Base-by-base conservation (phyloP, 2,329 filamentous ascomycete species). In the Trichoderma oligosporum region DNA sequence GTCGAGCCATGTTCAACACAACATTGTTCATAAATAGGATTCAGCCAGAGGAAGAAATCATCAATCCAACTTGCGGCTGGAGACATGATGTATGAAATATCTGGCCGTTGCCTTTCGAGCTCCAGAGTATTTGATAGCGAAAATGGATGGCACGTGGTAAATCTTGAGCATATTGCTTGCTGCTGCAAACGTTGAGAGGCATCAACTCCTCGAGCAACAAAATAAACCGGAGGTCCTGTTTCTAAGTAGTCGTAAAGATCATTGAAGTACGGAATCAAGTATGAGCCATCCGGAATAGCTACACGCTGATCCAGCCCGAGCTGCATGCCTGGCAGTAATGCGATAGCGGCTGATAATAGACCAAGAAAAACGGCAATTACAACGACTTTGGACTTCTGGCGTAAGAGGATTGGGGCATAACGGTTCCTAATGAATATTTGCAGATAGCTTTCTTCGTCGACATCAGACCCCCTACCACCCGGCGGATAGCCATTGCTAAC, bases 1-100 rank as follows among this genome's bases (percentile, higher is more conserved):
- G 86, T 78, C 64, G 85, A 77, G 44, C 83, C 83, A 48, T 84
- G 69, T 59, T 93, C 86, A 35, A 88, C 79, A 65, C 89, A 97
- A 74, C 81, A 86, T 48, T 81, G 76, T 42, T 91, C 88, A 20
- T 75, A 74, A 41, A 90, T 82, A 0, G 94, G 94, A 64, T 97
- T 96, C n/a, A 97, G 77, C 93, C 94, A 99, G 59, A 90, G 82
- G 74, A 97, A 91, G 74, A 91, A 97, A 69, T 99, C 94, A 63
- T 99, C 94, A 16, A 99, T 82, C 94, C 94, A 99, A 71, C 89
- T 97, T 3, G 95, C 94, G 0, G 93, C 86, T 0, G 91, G 88
- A 8, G 92, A 86, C 6, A 91, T 82, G 63, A 99, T 90, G 71
- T 91, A 97, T 1, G 91, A 97, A 1, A 93, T 79, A 6, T 95